Base-by-base conservation (phyloP, 2,329 filamentous ascomycete genomes). In the Diaporthe helianthi region DNA sequence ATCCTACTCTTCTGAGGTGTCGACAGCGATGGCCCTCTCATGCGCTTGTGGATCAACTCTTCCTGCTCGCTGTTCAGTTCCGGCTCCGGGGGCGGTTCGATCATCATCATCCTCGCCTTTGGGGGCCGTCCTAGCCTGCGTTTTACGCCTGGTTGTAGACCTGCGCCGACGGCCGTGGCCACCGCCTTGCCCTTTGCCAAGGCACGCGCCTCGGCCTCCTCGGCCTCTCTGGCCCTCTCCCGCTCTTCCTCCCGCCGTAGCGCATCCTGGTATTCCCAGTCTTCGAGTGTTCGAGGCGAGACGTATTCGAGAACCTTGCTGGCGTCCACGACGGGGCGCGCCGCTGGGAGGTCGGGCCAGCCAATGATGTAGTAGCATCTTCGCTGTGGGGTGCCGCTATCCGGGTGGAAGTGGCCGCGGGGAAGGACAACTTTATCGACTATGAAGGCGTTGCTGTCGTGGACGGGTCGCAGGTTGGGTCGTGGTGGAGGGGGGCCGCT, bases 381-480 rank as follows among this genome's bases (percentile, higher is more conserved):
- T 54, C 83, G 81, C 12, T 80, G 79, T 74, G 36, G 76, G 78
- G 38, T 72, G 53, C 24, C 24, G 15, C 75, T 74, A 1, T 73
- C 76, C 58, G 75, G 79, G 66, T 26, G 76, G 73, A 60, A 74
- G 72, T 26, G 74, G 4, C 55, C 47, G 1, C 76, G 73, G 1
- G 84, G 81, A 0, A 86, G 78, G 9, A 88, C 78, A 38, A 86
- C 80, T 72, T 85, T 84, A 58, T 85, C 83, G 71, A 85, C 75
- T 51, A 91, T 90, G 73, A 84, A 87, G n/a, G 85, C 87, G 10
- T 83, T 84, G 52, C 83, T 82, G 72, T 89, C 84, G 74, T 82
- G 77, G 1, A 79, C 75, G 3, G 84, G 86, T 3, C 83, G 76
- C 8, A 89, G 76, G n/a, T 80, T 75, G 19, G 88, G 78, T 12